A percentile compares a stretch with the other conserved stretches of the same genome.
phyloP scores from a whole-genome alignment of 2,329 filamentous ascomycete genomes.

The Monilinia polystroma region DNA sequence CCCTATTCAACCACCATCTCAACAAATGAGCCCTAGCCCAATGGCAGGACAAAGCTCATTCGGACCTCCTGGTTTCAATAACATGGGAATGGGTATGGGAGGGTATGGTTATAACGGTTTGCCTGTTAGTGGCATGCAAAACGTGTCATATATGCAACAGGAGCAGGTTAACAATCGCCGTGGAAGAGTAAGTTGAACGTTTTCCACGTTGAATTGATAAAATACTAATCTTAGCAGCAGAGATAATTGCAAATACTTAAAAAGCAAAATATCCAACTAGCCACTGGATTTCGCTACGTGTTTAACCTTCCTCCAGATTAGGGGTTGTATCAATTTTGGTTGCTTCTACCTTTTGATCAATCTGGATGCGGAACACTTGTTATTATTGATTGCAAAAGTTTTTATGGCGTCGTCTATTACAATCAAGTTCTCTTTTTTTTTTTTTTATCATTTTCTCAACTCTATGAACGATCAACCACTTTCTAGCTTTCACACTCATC shows the following conservation, averaged over 20 bases:
- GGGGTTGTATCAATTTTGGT: background rate
- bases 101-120: conserved; percentile 48
- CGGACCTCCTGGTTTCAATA: conserved; percentile 51
- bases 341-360: conserved; percentile 1
- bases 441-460: background rate
- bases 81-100: conserved; percentile 48
- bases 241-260: conserved; percentile 19
- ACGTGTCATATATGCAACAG: conserved; percentile 54
- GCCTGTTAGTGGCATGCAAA: conserved; percentile 45
- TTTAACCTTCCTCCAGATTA: background rate
- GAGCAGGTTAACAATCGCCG: conserved; percentile 57
- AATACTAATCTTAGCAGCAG: conserved; percentile 6
- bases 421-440: background rate
- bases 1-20: conserved; percentile 44
- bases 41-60: conserved; percentile 45
- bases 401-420: background rate
- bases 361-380: background rate
- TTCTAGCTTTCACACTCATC: background rate
- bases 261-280: background rate
- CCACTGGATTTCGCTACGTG: conserved; percentile 5
- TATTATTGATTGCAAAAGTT: conserved; percentile 3
- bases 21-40: conserved; percentile 46
- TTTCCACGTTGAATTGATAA: background rate
- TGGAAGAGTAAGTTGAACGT: conserved; percentile 50
- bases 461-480: conserved; percentile 13